These are phyloP conservation scores for Sporobolus alterniflorus DNA, from an alignment of 202 grass and related monocot genomes.

Conservation along the genomic window DNA sequence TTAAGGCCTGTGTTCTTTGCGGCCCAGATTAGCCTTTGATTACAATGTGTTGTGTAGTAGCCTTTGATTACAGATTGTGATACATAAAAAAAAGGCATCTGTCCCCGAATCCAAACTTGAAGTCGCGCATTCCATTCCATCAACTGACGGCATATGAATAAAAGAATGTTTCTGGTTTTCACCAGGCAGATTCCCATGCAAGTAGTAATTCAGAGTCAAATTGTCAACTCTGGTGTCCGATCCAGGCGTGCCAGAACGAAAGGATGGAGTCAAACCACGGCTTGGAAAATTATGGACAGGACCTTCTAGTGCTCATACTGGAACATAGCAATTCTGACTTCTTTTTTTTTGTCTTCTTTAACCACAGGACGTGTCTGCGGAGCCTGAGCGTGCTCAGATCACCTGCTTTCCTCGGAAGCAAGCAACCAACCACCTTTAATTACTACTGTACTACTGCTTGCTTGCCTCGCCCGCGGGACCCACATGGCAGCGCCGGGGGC, in stretches of 20 bases:
- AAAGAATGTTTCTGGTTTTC: too few relatives aligned
- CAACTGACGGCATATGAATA: too few relatives aligned
- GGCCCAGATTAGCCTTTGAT: too few relatives aligned
- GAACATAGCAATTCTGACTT: not conserved
- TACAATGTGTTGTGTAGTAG: too few relatives aligned
- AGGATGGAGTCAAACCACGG: not conserved
- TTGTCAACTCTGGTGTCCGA: not conserved
- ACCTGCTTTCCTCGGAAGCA: constrained; percentile 9
- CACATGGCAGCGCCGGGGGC: not conserved
- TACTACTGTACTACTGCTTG: not conserved
- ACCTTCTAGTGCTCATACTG: not conserved
- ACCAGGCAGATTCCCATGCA: too few relatives aligned
- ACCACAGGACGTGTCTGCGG: not conserved
- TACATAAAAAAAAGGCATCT: too few relatives aligned
- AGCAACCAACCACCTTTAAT: too few relatives aligned
- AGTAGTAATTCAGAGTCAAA: not conserved
- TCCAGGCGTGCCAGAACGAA: not conserved
- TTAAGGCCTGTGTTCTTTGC: not conserved
- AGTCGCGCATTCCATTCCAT: too few relatives aligned
- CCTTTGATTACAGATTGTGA: too few relatives aligned
- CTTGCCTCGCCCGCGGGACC: not conserved
- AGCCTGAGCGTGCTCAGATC: not conserved
- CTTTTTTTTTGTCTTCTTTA: not conserved
- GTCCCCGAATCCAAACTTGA: too few relatives aligned
- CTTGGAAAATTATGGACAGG: not conserved